A percentile compares a stretch with the other conserved stretches of the same genome.
These are phyloP conservation scores for Cyclaneusma minus DNA, from an alignment of 2,329 filamentous ascomycete species.

Conservation along the genomic window DNA sequence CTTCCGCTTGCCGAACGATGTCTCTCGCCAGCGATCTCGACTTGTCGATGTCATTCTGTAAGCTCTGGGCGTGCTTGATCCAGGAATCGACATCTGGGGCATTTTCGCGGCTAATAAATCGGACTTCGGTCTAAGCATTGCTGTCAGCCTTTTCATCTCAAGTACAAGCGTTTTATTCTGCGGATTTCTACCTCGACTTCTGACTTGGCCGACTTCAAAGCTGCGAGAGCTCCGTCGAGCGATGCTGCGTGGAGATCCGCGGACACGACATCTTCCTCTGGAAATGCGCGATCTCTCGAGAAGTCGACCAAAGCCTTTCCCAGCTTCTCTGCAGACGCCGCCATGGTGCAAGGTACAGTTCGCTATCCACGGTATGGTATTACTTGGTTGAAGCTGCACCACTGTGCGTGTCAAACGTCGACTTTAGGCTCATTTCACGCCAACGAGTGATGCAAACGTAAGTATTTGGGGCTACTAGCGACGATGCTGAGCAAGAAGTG, in stretches of 20 bases:
- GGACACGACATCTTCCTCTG: slow-evolving; percentile 28
- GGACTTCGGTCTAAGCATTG: slow-evolving; percentile 47
- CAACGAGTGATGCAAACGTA: too few relatives aligned
- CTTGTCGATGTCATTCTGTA: slow-evolving; percentile 72
- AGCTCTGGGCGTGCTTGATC: slow-evolving; percentile 68
- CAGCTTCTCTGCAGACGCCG: too few relatives aligned
- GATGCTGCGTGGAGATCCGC: slow-evolving; percentile 13
- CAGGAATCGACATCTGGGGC: slow-evolving; percentile 71
- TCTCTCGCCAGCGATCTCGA: slow-evolving; percentile 67
- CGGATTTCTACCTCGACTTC: slow-evolving; percentile 25
- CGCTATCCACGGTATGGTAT: too few relatives aligned
- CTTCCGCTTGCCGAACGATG: slow-evolving; percentile 63
- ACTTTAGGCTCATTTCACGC: too few relatives aligned
- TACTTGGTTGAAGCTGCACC: too few relatives aligned
- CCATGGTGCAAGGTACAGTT: too few relatives aligned
- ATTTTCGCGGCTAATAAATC: slow-evolving; percentile 58
- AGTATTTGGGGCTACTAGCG: too few relatives aligned
- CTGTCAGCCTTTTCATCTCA: neutral
- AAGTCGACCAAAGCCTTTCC: slow-evolving; percentile 50
- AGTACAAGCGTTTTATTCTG: neutral
- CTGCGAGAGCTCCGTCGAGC: slow-evolving; percentile 25
- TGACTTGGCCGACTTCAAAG: slow-evolving; percentile 25
- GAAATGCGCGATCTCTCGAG: slow-evolving; percentile 30
- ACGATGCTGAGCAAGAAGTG: too few relatives aligned
- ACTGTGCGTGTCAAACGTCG: too few relatives aligned